phyloP scores from a whole-genome alignment of 148 eudicot species.

The Spergularia marina region DNA sequence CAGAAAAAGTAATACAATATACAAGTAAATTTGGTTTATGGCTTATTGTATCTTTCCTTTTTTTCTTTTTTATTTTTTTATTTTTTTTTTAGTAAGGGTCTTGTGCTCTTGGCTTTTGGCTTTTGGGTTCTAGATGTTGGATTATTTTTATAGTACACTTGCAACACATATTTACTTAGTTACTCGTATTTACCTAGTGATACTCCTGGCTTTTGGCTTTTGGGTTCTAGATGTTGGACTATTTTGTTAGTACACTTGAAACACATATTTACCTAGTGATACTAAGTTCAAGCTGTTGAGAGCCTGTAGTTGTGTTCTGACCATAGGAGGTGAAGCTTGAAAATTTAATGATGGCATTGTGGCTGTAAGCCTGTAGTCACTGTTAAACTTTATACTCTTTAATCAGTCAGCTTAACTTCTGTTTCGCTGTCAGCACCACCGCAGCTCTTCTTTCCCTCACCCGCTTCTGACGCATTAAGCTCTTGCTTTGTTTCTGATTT shows the following conservation, averaged over 20 bases:
- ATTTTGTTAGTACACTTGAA: too few species aligned
- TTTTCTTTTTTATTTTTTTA: too few species aligned
- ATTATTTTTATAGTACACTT: too few species aligned
- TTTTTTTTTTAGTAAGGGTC: too few species aligned
- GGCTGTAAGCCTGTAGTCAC: not conserved
- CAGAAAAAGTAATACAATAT: too few species aligned
- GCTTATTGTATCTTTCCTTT: too few species aligned
- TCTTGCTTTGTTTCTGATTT: constrained; percentile 1
- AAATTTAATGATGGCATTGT: too few species aligned
- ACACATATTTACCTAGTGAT: not conserved
- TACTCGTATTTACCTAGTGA: not conserved
- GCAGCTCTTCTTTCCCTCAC: not conserved
- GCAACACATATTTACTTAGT: not conserved
- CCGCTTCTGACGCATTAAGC: not conserved
- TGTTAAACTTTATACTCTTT: not conserved
- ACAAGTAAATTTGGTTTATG: too few species aligned
- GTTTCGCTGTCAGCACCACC: not conserved
- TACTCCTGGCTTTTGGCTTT: too few species aligned
- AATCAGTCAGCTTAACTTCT: not conserved
- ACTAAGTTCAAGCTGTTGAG: not conserved
- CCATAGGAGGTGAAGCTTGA: not conserved
- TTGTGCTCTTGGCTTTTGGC: too few species aligned
- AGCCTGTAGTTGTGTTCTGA: not conserved
- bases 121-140: too few species aligned
- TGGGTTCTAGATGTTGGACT: too few species aligned